phyloP scores from a whole-genome alignment of 306 rosid species.

The Mucuna pruriens region DNA sequence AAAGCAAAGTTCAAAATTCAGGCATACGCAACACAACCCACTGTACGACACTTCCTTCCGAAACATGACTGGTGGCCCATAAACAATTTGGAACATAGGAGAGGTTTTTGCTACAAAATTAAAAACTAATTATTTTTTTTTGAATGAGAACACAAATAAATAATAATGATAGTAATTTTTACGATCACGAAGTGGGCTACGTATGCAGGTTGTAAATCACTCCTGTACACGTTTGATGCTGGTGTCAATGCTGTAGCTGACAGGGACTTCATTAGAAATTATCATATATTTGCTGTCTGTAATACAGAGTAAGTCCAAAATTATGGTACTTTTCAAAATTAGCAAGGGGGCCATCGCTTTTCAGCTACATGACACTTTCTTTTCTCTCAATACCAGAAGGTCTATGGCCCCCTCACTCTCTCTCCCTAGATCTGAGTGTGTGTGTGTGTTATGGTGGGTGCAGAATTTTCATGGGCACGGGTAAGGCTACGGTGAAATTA shows the following conservation, averaged over 20 bases:
- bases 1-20: background rate
- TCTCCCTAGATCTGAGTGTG: slow-evolving; percentile 33
- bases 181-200: slow-evolving; percentile 70
- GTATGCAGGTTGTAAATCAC: slow-evolving; percentile 66
- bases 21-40: slow-evolving; percentile 6
- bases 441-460: slow-evolving; percentile 38
- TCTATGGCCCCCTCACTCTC: slow-evolving; percentile 24
- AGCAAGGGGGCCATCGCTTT: slow-evolving; percentile 52
- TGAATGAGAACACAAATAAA: background rate
- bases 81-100: slow-evolving; percentile 34
- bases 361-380: slow-evolving; percentile 39
- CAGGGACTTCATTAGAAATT: slow-evolving; percentile 44
- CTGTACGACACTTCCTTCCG: slow-evolving; percentile 18
- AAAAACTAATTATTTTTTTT: background rate
- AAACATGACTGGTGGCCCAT: slow-evolving; percentile 15
- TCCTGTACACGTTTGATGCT: slow-evolving; percentile 47
- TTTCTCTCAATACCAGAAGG: background rate
- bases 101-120: background rate
- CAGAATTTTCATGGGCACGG: slow-evolving; percentile 38
- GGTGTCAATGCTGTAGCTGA: slow-evolving; percentile 50
- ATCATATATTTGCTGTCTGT: slow-evolving; percentile 41
- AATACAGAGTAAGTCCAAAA: slow-evolving; percentile 51
- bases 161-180: slow-evolving; percentile 37
- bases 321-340: slow-evolving; percentile 53
- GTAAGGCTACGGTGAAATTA: slow-evolving; percentile 3